phyloP scores from a whole-genome alignment of 495 filamentous ascomycete genomes.

The Astrothelium macrocarpum region DNA sequence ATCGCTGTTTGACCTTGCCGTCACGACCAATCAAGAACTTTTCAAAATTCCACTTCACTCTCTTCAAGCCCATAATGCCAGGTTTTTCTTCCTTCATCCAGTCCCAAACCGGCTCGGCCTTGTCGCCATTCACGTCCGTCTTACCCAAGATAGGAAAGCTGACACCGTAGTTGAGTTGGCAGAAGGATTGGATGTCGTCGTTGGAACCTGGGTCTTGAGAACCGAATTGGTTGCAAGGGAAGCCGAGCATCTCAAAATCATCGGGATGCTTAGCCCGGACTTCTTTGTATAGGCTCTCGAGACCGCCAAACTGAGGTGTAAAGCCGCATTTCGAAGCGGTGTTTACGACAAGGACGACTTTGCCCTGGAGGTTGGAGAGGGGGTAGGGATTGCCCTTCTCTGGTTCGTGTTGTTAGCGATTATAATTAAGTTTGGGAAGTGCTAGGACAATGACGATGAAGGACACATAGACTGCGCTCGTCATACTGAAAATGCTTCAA shows the following conservation, averaged over 20 bases:
- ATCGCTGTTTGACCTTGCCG: slow-evolving; percentile 70
- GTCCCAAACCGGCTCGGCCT: slow-evolving; percentile 69
- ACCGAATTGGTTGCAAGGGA: slow-evolving; percentile 98
- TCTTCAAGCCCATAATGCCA: slow-evolving; percentile 74
- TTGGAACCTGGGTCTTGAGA: slow-evolving; percentile 78
- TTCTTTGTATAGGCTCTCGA: slow-evolving; percentile 82
- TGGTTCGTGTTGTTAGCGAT: slow-evolving; percentile 30
- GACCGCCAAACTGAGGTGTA: slow-evolving; percentile 87
- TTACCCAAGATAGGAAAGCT: slow-evolving; percentile 87
- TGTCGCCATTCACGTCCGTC: slow-evolving; percentile 80
- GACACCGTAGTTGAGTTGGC: slow-evolving; percentile 91
- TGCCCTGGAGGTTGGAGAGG: slow-evolving; percentile 63
- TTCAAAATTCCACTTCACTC: slow-evolving; percentile 96
- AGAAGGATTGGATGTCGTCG: slow-evolving; percentile 87
- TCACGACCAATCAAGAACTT: slow-evolving; percentile 88
- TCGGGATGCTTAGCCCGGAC: slow-evolving; percentile 57
- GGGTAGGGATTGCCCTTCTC: slow-evolving; percentile 65
- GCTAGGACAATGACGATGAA: too few relatives aligned
- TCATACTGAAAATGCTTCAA: slow-evolving; percentile 6
- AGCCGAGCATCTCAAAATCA: slow-evolving; percentile 79
- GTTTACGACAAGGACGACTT: slow-evolving; percentile 94
- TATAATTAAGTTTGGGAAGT: too few relatives aligned
- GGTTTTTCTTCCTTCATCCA: slow-evolving; percentile 84
- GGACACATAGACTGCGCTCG: too few relatives aligned
- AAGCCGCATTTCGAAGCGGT: slow-evolving; percentile 99